Evolutionary conservation across 1,284 basidiomycete species (phyloP), one percentile per base, ranked within the genome.

Genomic region (Fistulina hepatica): DNA sequence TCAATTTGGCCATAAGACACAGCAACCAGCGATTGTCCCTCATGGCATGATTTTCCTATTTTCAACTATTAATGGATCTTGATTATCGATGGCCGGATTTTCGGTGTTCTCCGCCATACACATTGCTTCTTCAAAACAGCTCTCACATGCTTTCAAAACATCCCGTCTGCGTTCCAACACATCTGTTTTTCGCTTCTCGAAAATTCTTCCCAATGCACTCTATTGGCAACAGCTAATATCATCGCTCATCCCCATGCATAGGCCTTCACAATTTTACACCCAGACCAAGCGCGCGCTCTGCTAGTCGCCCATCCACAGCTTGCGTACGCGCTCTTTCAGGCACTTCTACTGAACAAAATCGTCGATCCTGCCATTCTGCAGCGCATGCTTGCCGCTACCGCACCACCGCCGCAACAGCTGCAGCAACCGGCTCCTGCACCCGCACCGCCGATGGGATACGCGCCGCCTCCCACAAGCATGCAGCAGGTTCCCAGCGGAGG

Each of bases 291-390:
- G 22, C 70, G 81, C 33, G 65, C 73, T 4, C 63, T 98, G 23
- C 72, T 99, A 22, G 65, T 77, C 7, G 67, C 76, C 6, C 83
- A 97, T 51, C 94, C 95, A 11, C 94, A 98, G 61, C 71, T 97
- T 12, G 82, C 91, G 2, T 98, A 97, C 55, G 94, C 94, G 1
- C 71, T 98, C 13, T 97, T 98, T 65, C 94, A 97, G 63, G 86
- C 90, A 1, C 76, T 98, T 53, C 65, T 98, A 5, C 67, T 97
- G 42, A 89, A 95, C 71, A 90, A 94, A 54, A 89, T 98, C 17
- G 89, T 98, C 33, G 93, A 97, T 49, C 76, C 84, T 2, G 73
- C 76, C 2, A 79, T 97, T 36, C 67, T 97, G 2, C 60, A 80
- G 63, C 67, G 76, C 41, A 81, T 83, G 73, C 64, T 79, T 17